phyloP scores from a whole-genome alignment of 345 rosid genomes.

The Citrus australasica region DNA sequence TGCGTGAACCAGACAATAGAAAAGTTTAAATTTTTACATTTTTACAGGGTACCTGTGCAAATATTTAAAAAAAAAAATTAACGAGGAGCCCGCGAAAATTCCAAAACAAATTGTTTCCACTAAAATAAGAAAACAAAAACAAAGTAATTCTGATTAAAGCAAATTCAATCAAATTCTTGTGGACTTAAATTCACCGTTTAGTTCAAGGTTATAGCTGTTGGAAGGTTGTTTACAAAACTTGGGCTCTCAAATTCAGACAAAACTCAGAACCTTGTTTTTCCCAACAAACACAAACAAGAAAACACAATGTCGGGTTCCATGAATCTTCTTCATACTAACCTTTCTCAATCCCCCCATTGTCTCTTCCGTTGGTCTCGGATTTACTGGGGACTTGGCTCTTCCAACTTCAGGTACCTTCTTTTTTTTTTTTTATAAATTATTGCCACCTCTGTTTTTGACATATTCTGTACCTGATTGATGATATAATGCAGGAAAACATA shows the following conservation, averaged over 20 bases:
- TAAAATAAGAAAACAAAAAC: too few species aligned
- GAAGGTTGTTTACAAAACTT: not conserved
- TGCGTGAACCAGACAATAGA: too few species aligned
- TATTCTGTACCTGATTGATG: not conserved
- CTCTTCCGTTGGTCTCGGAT: not conserved
- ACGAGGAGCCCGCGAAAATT: not conserved
- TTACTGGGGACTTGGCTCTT: not conserved
- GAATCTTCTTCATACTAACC: not conserved
- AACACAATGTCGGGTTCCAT: not conserved
- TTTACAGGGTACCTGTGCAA: not conserved
- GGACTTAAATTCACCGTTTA: not conserved
- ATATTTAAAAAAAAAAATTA: too few species aligned
- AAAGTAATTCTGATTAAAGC: not conserved
- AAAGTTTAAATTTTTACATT: too few species aligned
- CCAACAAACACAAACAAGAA: slow-evolving; percentile 5
- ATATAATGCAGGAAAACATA: not conserved
- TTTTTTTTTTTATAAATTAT: not conserved
- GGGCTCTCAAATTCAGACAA: not conserved
- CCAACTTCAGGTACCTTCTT: not conserved
- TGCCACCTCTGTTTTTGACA: not conserved
- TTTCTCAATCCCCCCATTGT: not conserved
- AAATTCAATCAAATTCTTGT: not conserved
- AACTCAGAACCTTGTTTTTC: slow-evolving; percentile 2
- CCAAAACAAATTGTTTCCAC: too few species aligned
- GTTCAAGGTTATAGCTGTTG: not conserved